These are phyloP conservation scores for Orbilia ellipsospora DNA, from an alignment of 2,329 filamentous ascomycete species.

Conservation along the genomic window DNA sequence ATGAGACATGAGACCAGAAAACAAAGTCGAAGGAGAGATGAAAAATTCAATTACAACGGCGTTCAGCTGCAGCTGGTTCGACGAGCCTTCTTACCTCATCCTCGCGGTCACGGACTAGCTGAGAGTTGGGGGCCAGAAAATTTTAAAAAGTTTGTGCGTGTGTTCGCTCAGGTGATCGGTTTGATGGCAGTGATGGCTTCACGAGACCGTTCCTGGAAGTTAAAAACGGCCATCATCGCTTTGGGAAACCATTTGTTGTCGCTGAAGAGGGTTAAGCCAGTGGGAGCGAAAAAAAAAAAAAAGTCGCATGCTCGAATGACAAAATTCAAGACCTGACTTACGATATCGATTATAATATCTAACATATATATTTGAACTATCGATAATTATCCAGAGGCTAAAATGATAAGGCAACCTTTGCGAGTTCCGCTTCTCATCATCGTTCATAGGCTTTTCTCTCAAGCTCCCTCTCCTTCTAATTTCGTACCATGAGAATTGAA, in stretches of 20 bases:
- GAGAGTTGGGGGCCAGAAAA: slow-evolving; percentile 14
- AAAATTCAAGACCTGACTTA: neutral
- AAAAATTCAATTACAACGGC: slow-evolving; percentile 32
- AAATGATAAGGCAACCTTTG: slow-evolving; percentile 27
- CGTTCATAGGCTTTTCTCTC: slow-evolving; percentile 15
- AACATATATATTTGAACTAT: slow-evolving; percentile 14
- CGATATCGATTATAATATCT: neutral
- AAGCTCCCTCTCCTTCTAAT: slow-evolving; percentile 45
- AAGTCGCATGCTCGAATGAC: slow-evolving; percentile 14
- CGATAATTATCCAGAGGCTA: slow-evolving; percentile 34
- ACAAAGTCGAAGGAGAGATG: slow-evolving; percentile 5
- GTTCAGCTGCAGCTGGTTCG: slow-evolving; percentile 36
- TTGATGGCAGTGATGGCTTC: slow-evolving; percentile 45
- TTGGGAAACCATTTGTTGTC: slow-evolving; percentile 40
- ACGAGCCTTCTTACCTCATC: slow-evolving; percentile 18
- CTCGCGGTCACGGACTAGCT: slow-evolving; percentile 43
- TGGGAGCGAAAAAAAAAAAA: slow-evolving; percentile 14
- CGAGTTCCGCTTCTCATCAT: slow-evolving; percentile 30
- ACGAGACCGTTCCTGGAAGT: slow-evolving; percentile 56
- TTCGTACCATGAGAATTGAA: neutral
- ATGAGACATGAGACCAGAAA: slow-evolving; percentile 11
- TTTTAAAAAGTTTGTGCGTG: slow-evolving; percentile 43
- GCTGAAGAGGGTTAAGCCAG: neutral
- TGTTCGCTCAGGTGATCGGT: slow-evolving; percentile 52
- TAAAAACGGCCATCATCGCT: slow-evolving; percentile 46